phyloP scores from a whole-genome alignment of 106 monocot species.

The Hemerocallis citrina region DNA sequence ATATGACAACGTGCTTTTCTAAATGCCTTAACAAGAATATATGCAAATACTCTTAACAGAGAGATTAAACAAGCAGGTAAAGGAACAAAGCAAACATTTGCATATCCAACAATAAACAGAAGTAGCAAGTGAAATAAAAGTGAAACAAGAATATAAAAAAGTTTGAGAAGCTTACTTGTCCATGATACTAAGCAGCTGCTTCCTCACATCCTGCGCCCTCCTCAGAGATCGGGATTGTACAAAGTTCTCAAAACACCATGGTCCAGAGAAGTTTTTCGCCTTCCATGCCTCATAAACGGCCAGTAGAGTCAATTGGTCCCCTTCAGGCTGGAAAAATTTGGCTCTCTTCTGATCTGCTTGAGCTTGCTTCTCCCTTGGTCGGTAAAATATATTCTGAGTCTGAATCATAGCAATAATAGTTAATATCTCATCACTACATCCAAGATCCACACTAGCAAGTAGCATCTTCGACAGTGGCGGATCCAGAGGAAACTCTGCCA shows the following conservation, averaged over 20 bases:
- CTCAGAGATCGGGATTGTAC: conserved; percentile 87
- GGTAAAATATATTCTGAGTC: conserved; percentile 86
- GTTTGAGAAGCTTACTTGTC: conserved; percentile 51
- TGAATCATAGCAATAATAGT: conserved; percentile 98
- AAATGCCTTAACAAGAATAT: too few relatives aligned
- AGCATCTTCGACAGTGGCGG: conserved; percentile 92
- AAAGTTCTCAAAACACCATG: conserved; percentile 99
- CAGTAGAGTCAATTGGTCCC: conserved; percentile 84
- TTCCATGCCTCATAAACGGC: conserved; percentile 99
- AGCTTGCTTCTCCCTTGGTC: conserved; percentile 95
- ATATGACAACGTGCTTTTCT: too few relatives aligned
- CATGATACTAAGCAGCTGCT: conserved; percentile 95
- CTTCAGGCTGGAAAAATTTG: conserved; percentile 97
- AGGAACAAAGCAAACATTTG: background rate
- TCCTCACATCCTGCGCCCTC: conserved; percentile 93
- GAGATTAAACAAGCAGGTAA: too few relatives aligned
- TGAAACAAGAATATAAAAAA: background rate
- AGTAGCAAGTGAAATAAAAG: background rate
- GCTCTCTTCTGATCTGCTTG: conserved; percentile 95
- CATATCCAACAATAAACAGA: background rate
- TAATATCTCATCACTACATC: conserved; percentile 90
- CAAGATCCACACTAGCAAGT: conserved; percentile 92
- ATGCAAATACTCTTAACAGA: too few relatives aligned
- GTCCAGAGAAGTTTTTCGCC: conserved; percentile 95
- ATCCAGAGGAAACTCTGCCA: conserved; percentile 95